Evolutionary conservation across 257 asterid species (phyloP), one percentile per base, ranked within the genome.

Genomic region (Anisodus tanguticus): DNA sequence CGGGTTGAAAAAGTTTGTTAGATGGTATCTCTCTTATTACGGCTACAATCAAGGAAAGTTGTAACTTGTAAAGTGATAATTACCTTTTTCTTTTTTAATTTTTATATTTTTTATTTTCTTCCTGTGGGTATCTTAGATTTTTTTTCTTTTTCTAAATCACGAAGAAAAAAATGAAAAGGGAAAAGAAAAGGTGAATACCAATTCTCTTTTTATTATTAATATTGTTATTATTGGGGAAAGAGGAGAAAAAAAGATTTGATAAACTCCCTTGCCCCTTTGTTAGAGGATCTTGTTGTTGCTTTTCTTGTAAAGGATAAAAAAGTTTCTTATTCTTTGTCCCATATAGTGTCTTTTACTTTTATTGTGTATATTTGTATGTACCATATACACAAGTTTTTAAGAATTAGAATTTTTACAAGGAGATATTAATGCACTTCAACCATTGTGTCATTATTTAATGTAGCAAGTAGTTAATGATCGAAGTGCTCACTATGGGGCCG

Each of bases 1-100:
- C 90, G 98, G 98, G 90, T 87, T 94, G 87, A 94, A 90, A 82
- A 93, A 93, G 86, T 94, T 94, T 83, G 98, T 94, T 9, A 93
- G 82, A 16, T 94, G 98, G 98, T 94, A 94, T 68, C 81, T 93
- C 67, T 87, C 90, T 1, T 94, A 91, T 88, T 92, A 92, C 80
- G 97, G 94, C 86, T 74, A 94, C 82, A 86, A 91, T 87, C 90
- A 85, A 79, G 91, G 93, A 71, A 91, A 91, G 84, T 83, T 31
- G 35, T 31, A 31, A 31, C 31, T 92, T 90, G 92, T 89, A 89
- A 84, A 88, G 86, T 90, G 67, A 85, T 85, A 85, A 13, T 84
- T 72, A 39, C 19, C 17, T 58, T 10, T 64, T 3, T 17, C 82
- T 53, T 82, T 81, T 16, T 15, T 2, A 22, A 22, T 4, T 22